Base-by-base conservation (phyloP, 768 basidiomycete species). In the Pleurotus citrinopileatus region DNA sequence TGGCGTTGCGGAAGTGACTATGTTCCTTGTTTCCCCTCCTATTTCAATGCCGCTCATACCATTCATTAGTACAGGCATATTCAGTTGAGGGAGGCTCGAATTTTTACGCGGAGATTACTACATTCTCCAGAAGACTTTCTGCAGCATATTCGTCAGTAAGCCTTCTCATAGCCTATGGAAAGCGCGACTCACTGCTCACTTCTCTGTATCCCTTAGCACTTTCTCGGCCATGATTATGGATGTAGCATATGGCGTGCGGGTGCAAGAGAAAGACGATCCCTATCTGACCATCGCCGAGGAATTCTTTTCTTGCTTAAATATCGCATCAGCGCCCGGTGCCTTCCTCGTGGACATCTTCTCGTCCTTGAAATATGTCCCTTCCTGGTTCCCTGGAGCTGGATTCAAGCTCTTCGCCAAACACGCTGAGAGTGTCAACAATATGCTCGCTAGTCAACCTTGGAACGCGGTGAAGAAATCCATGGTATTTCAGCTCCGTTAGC, bases 1-100 rank as follows among this genome's bases (percentile, higher is more conserved):
- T 28, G 56, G 43, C 19, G 55, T 61, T 9, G 28, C 55, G 0
- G 57, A 61, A 17, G 45, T 47, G 38, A 20, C 17, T 15, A 25
- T 3, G 27, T 17, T 25, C 2, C 12, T 22, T 22, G 28, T 15
- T 27, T 15, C 45, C 45, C n/a, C 6, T 4, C 1, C 12, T 19
- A 25, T 28, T n/a, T n/a, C n/a, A n/a, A n/a, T n/a, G n/a, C n/a
- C 9, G 23, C n/a, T 4, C 6, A 6, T 4, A 34, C 15, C 7
- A 34, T 34, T 7, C 32, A 7, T 15, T 7, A 50, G 48, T 56
- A 56, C 20, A 28, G 34, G 4, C 48, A 48, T 12, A 38, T 26
- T 5, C 36, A 56, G 20, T 7, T 43, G 12, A 22, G 20, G n/a
- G 48, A 22, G 3, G 23, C 45, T 23, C 55, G 32, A 8, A 17